Conservation (phyloP, 192 early-diverging fungal species). For the Radiomyces spectabilis region DNA sequence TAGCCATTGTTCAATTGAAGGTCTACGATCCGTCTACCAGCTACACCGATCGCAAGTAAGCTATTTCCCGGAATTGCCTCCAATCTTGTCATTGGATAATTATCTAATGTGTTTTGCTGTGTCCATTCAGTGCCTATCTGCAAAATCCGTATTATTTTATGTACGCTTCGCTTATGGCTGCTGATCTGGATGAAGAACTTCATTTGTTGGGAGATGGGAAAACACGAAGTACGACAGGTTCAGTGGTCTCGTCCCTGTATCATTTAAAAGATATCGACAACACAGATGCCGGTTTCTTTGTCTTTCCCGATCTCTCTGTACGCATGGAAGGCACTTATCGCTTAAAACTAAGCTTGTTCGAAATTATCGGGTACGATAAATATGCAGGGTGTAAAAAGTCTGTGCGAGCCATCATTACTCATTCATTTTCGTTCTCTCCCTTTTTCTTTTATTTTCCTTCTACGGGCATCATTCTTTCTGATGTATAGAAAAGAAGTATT, state of each 20-base stretch:
- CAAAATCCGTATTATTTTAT: constrained; percentile 96
- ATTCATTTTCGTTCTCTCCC: not conserved
- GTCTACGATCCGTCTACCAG: constrained; percentile 17
- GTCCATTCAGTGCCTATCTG: constrained; percentile 32
- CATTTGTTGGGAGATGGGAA: constrained; percentile 87
- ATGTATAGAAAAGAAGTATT: constrained; percentile 67
- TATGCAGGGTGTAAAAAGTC: not conserved
- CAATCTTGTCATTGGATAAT: not conserved
- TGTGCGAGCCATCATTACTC: not conserved
- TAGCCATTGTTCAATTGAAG: constrained; percentile 56
- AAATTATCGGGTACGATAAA: constrained; percentile 67
- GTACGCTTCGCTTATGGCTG: constrained; percentile 87
- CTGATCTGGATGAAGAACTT: constrained; percentile 76
- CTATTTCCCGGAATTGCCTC: not conserved
- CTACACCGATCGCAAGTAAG: constrained; percentile 19
- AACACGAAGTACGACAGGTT: constrained; percentile 86
- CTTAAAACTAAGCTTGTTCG: constrained; percentile 84
- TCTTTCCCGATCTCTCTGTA: constrained; percentile 94
- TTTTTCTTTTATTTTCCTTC: constrained; percentile 11
- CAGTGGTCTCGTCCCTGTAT: constrained; percentile 87
- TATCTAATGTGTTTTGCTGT: not conserved
- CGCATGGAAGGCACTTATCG: constrained; percentile 86
- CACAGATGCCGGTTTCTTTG: constrained; percentile 91
- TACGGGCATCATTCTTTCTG: too few relatives aligned
- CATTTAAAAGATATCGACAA: constrained; percentile 84